These are phyloP conservation scores for Pyronema domesticum DNA, from an alignment of 495 filamentous ascomycete species.

Conservation along the genomic window DNA sequence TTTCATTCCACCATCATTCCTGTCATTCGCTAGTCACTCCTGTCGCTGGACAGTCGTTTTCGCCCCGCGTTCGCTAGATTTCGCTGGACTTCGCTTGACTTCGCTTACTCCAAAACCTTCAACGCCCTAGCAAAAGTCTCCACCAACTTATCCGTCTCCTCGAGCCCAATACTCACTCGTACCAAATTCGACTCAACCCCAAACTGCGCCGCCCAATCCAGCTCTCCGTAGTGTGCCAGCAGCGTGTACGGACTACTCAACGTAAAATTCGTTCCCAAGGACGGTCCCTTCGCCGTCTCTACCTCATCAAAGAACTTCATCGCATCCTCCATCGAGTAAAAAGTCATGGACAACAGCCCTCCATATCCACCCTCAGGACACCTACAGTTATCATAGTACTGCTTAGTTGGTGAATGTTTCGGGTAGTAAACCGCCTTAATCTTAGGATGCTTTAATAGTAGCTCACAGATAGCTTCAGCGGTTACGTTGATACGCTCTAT, in stretches of 20 bases:
- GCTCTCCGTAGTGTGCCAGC: conserved; percentile 77
- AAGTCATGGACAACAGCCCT: conserved; percentile 69
- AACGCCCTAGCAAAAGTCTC: conserved; percentile 34
- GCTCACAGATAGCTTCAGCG: conserved; percentile 62
- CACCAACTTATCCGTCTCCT: conserved; percentile 50
- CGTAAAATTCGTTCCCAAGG: conserved; percentile 92
- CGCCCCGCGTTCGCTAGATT: too few species aligned
- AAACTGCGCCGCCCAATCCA: conserved; percentile 71
- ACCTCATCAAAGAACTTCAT: conserved; percentile 70
- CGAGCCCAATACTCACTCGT: conserved; percentile 77
- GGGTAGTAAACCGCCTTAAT: conserved; percentile 77
- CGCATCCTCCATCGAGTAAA: conserved; percentile 50
- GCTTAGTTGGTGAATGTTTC: conserved; percentile 48
- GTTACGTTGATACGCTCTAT: conserved; percentile 74
- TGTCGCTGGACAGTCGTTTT: too few species aligned
- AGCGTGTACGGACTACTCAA: conserved; percentile 76
- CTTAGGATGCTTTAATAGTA: conserved; percentile 34
- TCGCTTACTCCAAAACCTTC: neutral
- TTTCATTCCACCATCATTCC: too few species aligned
- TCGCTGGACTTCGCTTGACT: too few species aligned
- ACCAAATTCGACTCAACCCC: conserved; percentile 63
- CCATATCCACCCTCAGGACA: conserved; percentile 71
- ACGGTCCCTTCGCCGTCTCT: conserved; percentile 81
- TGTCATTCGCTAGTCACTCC: too few species aligned
- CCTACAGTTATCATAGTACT: conserved; percentile 61